phyloP scores from a whole-genome alignment of 371 early-diverging fungal species.

The Funneliformis caledonium region DNA sequence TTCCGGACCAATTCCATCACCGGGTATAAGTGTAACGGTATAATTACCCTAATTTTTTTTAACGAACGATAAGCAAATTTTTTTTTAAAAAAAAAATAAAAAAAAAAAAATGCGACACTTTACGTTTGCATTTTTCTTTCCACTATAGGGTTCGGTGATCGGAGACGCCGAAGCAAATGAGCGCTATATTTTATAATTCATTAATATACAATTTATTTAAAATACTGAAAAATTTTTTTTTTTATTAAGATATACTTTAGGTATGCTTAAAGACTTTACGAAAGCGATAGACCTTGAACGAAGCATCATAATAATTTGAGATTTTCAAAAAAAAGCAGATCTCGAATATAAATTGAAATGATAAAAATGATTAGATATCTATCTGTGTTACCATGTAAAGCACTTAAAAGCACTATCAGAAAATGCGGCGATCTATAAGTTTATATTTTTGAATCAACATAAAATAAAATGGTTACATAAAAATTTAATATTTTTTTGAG shows the following conservation, averaged over 20 bases:
- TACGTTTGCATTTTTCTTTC: constrained; percentile 71
- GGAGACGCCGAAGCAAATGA: constrained; percentile 55
- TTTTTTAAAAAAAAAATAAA: not conserved
- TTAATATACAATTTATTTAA: not conserved
- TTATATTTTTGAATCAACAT: no score
- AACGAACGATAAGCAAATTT: not conserved
- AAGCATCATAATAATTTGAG: not conserved
- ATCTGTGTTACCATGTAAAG: no score
- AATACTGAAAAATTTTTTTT: not conserved
- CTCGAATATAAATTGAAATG: no score
- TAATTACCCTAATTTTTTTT: constrained; percentile 63
- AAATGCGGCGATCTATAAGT: no score
- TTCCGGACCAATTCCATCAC: constrained; percentile 99
- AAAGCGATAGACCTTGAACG: not conserved
- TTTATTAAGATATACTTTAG: not conserved
- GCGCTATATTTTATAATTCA: not conserved
- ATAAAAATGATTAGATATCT: no score
- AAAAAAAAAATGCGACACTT: constrained; percentile 13
- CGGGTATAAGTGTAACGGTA: constrained; percentile 95
- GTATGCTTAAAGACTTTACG: not conserved
- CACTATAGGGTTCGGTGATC: constrained; percentile 67
- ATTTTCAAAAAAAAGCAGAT: not conserved
- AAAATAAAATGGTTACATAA: no score
- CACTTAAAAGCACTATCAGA: no score
- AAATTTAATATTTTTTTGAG: no score